A percentile compares a stretch with the other conserved stretches of the same genome.
These are phyloP conservation scores for Pezizomycotina sp. DNA, from an alignment of 2,329 filamentous ascomycete genomes.

Conservation along the genomic window DNA sequence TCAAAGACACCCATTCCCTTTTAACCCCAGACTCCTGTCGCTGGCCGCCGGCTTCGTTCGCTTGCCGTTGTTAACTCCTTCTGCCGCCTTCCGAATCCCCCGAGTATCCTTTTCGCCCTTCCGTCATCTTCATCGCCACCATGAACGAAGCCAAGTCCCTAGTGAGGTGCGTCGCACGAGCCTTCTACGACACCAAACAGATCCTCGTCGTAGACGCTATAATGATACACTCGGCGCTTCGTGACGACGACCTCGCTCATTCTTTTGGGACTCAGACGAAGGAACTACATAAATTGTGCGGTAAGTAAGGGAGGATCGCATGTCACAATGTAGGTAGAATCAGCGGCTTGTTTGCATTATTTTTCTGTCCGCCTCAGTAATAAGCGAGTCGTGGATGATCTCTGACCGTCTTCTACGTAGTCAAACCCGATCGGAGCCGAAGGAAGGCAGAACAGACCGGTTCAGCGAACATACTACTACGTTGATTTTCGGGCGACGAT, in stretches of 20 bases:
- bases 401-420: slow-evolving; percentile 30
- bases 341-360: slow-evolving; percentile 5
- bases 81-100: background rate
- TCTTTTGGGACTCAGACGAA: slow-evolving; percentile 82
- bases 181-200: slow-evolving; percentile 74
- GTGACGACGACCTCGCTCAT: slow-evolving; percentile 74
- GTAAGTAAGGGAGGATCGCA: slow-evolving; percentile 63
- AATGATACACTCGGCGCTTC: slow-evolving; percentile 58
- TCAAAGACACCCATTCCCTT: too few species aligned
- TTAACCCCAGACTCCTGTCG: background rate
- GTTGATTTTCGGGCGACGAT: slow-evolving; percentile 90
- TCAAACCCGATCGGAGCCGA: slow-evolving; percentile 57
- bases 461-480: slow-evolving; percentile 86
- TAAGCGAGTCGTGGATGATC: too few species aligned
- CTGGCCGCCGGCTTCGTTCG: background rate
- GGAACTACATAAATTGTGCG: slow-evolving; percentile 77
- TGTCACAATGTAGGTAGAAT: slow-evolving; percentile 54
- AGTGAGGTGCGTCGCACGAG: slow-evolving; percentile 68
- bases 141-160: slow-evolving; percentile 60
- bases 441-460: slow-evolving; percentile 68
- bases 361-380: too few species aligned
- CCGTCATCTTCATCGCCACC: slow-evolving; percentile 10
- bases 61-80: background rate
- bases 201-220: slow-evolving; percentile 69
- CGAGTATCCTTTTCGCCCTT: background rate